Percentiles rank a stretch among this genome's conserved stretches.
phyloP scores from a whole-genome alignment of 805 yeast species.

The Lipomyces kockii region DNA sequence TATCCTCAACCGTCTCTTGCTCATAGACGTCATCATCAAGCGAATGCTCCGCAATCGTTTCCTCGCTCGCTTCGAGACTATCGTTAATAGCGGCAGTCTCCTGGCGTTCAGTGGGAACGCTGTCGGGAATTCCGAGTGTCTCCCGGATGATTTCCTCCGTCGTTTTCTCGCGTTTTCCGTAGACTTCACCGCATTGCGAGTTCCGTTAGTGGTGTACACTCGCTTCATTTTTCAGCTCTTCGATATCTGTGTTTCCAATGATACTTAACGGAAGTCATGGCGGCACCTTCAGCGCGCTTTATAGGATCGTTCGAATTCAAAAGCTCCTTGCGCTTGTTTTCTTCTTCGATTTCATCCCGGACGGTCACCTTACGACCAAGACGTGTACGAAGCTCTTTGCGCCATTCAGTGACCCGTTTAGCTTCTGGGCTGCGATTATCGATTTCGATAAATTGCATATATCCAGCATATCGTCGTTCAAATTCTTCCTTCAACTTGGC shows the following conservation, averaged over 20 bases:
- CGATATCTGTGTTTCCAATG: slow-evolving; percentile 22
- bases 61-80: slow-evolving; percentile 41
- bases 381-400: slow-evolving; percentile 26
- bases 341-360: slow-evolving; percentile 75
- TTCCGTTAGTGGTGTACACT: slow-evolving; percentile 1
- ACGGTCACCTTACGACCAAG: slow-evolving; percentile 63
- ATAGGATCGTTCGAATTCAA: slow-evolving; percentile 58
- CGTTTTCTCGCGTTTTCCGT: slow-evolving; percentile 40
- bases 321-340: slow-evolving; percentile 62
- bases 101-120: slow-evolving; percentile 10
- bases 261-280: slow-evolving; percentile 74
- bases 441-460: slow-evolving; percentile 63
- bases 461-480: slow-evolving; percentile 74
- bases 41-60: slow-evolving; percentile 24
- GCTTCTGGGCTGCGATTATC: slow-evolving; percentile 59
- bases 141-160: slow-evolving; percentile 39
- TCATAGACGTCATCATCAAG: slow-evolving; percentile 9
- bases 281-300: slow-evolving; percentile 54
- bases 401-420: slow-evolving; percentile 49
- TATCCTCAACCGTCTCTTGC: slow-evolving; percentile 13
- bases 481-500: slow-evolving; percentile 76
- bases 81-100: slow-evolving; percentile 34
- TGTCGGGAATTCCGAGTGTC: slow-evolving; percentile 17
- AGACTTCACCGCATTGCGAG: slow-evolving; percentile 41
- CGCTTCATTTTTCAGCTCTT: slow-evolving; percentile 13